These are phyloP conservation scores for Leccinum aurantiacum DNA, from an alignment of 768 basidiomycete species.

Conservation along the genomic window DNA sequence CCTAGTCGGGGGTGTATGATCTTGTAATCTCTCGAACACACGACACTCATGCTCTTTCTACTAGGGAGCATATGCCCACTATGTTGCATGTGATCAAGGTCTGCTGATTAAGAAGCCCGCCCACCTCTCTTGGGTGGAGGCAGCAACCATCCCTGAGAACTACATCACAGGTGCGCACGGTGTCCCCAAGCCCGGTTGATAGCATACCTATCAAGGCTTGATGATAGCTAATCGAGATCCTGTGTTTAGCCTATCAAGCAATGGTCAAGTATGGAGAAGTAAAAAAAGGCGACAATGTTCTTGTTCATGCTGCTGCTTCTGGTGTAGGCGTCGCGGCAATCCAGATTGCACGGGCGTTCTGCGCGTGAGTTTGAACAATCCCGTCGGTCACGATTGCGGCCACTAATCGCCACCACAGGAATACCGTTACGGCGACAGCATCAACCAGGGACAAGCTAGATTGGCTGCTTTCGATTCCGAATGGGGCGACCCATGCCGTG, in stretches of 20 bases:
- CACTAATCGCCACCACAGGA: conserved; percentile 38
- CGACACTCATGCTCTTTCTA: conserved; percentile 3
- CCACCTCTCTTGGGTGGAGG: conserved; percentile 77
- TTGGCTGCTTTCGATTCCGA: conserved; percentile 65
- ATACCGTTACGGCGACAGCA: conserved; percentile 79
- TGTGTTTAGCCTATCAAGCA: conserved; percentile 55
- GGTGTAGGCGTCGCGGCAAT: conserved; percentile 89
- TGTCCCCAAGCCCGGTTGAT: conserved; percentile 8
- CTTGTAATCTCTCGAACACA: neutral
- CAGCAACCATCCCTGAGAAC: conserved; percentile 85
- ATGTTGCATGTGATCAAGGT: conserved; percentile 62
- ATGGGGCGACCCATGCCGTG: conserved; percentile 70
- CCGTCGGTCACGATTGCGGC: neutral
- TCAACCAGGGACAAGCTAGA: conserved; percentile 82
- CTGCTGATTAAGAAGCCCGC: conserved; percentile 74
- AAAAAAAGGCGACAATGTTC: conserved; percentile 67
- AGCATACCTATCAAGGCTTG: conserved; percentile 3
- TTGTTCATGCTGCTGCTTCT: conserved; percentile 90
- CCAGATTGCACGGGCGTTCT: conserved; percentile 74
- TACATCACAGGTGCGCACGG: conserved; percentile 73
- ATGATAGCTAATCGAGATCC: neutral
- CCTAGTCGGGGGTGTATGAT: conserved; percentile 68
- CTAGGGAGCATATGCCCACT: conserved; percentile 92
- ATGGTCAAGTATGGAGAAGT: conserved; percentile 68
- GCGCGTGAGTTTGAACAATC: conserved; percentile 56